These are phyloP conservation scores for Phoenix roebelenii DNA, from an alignment of 176 grass and related monocot species.

Conservation along the genomic window DNA sequence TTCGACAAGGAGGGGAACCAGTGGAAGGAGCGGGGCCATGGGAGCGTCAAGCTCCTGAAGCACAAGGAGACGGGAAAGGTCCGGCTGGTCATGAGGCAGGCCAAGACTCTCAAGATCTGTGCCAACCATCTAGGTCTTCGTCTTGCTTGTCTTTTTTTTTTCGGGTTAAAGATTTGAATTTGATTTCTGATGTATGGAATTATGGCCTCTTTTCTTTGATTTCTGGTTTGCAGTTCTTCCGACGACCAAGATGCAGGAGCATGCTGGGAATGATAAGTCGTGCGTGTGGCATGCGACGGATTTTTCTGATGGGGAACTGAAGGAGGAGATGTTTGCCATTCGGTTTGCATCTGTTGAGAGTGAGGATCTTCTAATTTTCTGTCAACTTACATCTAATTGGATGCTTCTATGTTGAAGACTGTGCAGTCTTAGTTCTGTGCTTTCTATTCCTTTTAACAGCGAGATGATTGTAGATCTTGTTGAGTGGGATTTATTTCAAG, in stretches of 20 bases:
- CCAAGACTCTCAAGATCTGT: slow-evolving; percentile 63
- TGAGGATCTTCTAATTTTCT: too few species aligned
- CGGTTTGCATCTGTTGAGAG: not conserved
- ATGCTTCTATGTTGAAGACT: too few species aligned
- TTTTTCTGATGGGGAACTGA: slow-evolving; percentile 2
- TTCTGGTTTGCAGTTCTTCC: not conserved
- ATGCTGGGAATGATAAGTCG: not conserved
- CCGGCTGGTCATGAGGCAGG: slow-evolving; percentile 66
- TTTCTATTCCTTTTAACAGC: too few species aligned
- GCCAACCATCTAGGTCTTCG: slow-evolving; percentile 40
- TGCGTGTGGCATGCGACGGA: not conserved
- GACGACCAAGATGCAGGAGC: slow-evolving; percentile 2
- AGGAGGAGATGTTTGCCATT: slow-evolving; percentile 1
- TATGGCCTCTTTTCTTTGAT: not conserved
- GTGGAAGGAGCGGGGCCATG: slow-evolving; percentile 62
- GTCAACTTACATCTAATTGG: too few species aligned
- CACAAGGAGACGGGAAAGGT: slow-evolving; percentile 53
- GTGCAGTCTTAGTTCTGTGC: too few species aligned
- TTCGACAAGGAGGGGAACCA: slow-evolving; percentile 54
- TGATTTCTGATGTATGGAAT: too few species aligned
- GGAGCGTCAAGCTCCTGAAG: slow-evolving; percentile 59
- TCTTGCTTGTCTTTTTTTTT: too few species aligned
- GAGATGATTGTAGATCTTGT: too few species aligned
- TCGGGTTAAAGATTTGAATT: too few species aligned
- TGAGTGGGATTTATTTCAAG: too few species aligned